Percentiles rank a stretch among this genome's conserved stretches.
Evolutionary conservation across 2,329 filamentous ascomycete genomes (phyloP).

Genomic region (Diplodia intermedia): DNA sequence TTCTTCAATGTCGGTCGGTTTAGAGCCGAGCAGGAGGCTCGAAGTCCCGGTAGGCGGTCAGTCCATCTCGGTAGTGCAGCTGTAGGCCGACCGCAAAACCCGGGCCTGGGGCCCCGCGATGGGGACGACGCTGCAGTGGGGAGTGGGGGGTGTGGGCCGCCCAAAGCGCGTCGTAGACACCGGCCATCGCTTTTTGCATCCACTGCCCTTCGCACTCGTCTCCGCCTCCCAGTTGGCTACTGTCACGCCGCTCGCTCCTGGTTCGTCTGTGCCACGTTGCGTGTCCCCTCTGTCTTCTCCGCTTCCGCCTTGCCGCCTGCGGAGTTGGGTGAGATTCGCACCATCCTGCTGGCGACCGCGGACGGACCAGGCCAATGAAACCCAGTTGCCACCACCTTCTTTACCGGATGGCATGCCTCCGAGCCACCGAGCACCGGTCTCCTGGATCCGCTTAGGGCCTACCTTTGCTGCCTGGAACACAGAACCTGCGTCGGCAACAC

Average conservation of each 20-base stretch:
- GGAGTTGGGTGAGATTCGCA: constrained; percentile 18
- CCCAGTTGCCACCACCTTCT: not conserved
- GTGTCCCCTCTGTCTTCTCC: constrained; percentile 7
- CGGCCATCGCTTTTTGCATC: not conserved
- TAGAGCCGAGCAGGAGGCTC: constrained; percentile 3
- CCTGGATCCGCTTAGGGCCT: constrained; percentile 9
- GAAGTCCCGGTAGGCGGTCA: constrained; percentile 23
- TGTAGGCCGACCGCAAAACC: constrained; percentile 13
- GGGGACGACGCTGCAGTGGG: not conserved
- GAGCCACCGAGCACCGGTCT: constrained; percentile 12
- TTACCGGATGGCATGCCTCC: not conserved
- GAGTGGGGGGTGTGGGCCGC: not conserved
- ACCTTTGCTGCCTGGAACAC: constrained; percentile 7
- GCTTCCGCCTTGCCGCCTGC: constrained; percentile 11
- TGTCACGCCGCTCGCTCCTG: constrained; percentile 1
- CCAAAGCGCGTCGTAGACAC: not conserved
- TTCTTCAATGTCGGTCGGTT: not conserved
- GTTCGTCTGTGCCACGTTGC: constrained; percentile 15
- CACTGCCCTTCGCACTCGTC: constrained; percentile 2
- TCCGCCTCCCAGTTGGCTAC: not conserved
- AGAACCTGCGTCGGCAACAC: constrained; percentile 11
- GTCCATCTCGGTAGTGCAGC: constrained; percentile 13
- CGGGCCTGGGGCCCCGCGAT: constrained; percentile 10
- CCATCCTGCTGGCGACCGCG: not conserved
- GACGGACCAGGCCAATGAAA: not conserved